These are phyloP conservation scores for Casaregolazyma suthepensis DNA, from an alignment of 1,139 yeast genomes.

Conservation along the genomic window DNA sequence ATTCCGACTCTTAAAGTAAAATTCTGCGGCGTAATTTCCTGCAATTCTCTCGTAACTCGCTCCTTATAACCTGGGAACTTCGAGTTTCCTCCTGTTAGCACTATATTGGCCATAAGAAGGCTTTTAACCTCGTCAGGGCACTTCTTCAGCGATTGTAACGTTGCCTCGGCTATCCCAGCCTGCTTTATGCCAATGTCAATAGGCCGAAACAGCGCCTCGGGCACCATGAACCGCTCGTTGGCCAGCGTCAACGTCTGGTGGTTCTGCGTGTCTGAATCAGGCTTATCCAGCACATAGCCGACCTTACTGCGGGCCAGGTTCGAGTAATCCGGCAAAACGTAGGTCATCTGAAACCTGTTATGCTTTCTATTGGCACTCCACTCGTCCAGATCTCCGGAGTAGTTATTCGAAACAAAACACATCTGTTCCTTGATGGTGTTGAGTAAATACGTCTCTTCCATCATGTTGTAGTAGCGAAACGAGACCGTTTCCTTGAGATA, in stretches of 20 bases:
- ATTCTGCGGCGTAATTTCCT: slow-evolving; percentile 31
- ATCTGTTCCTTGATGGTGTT: slow-evolving; percentile 81
- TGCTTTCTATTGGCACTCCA: slow-evolving; percentile 28
- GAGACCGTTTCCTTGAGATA: slow-evolving; percentile 77
- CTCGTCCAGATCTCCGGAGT: slow-evolving; percentile 45
- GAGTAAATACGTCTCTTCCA: slow-evolving; percentile 81
- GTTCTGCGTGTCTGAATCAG: slow-evolving; percentile 21
- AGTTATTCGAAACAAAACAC: slow-evolving; percentile 67
- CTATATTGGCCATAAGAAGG: slow-evolving; percentile 70
- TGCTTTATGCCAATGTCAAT: slow-evolving; percentile 67
- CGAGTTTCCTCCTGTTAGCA: slow-evolving; percentile 77
- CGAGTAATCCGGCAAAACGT: slow-evolving; percentile 81
- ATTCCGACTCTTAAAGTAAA: slow-evolving; percentile 43
- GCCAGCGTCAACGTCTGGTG: slow-evolving; percentile 58
- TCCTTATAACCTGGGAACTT: slow-evolving; percentile 60
- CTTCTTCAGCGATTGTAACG: slow-evolving; percentile 61
- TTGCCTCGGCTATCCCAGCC: slow-evolving; percentile 66
- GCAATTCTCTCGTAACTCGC: slow-evolving; percentile 42
- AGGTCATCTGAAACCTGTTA: slow-evolving; percentile 44
- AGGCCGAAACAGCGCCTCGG: slow-evolving; percentile 85
- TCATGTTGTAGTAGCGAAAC: slow-evolving; percentile 87
- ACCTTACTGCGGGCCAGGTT: slow-evolving; percentile 47
- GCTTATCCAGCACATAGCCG: slow-evolving; percentile 51
- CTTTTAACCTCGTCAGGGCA: slow-evolving; percentile 76
- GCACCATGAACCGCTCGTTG: slow-evolving; percentile 83